These are phyloP conservation scores for Cystobasidium slooffiae DNA, from an alignment of 1,284 basidiomycete genomes.

Conservation along the genomic window DNA sequence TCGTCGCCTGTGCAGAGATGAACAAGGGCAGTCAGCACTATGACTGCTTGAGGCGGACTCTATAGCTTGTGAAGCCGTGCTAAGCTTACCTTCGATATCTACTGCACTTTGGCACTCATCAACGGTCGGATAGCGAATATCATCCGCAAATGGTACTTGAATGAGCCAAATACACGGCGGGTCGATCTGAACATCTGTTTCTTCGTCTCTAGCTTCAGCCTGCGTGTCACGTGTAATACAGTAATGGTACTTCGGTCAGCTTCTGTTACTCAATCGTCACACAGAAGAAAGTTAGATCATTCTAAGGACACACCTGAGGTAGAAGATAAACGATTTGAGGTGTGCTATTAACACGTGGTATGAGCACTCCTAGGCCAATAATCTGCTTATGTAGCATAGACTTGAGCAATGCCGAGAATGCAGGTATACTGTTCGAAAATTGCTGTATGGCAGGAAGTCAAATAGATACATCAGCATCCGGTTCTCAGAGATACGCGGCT, in stretches of 20 bases:
- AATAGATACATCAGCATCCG: neutral
- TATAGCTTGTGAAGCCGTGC: neutral
- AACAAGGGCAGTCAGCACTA: too few species aligned
- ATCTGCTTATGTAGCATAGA: constrained; percentile 81
- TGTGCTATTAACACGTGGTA: constrained; percentile 72
- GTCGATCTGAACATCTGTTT: constrained; percentile 72
- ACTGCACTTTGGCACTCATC: constrained; percentile 28
- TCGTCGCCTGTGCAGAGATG: neutral
- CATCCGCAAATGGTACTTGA: constrained; percentile 88
- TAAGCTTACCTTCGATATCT: constrained; percentile 3
- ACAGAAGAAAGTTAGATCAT: neutral
- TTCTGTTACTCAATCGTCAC: too few species aligned
- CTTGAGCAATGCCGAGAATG: constrained; percentile 83
- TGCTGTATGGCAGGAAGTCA: constrained; percentile 60
- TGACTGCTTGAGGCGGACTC: too few species aligned
- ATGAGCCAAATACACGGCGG: constrained; percentile 93
- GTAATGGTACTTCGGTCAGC: neutral
- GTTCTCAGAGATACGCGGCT: too few species aligned
- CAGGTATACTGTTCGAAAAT: constrained; percentile 86
- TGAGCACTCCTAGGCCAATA: constrained; percentile 75
- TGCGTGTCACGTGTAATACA: constrained; percentile 47
- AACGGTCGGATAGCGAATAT: constrained; percentile 66
- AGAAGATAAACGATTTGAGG: constrained; percentile 84
- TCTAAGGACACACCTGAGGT: constrained; percentile 69
- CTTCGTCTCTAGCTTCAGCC: constrained; percentile 73